phyloP scores from a whole-genome alignment of 441 rosid genomes.

The Syzygium syzygioides region DNA sequence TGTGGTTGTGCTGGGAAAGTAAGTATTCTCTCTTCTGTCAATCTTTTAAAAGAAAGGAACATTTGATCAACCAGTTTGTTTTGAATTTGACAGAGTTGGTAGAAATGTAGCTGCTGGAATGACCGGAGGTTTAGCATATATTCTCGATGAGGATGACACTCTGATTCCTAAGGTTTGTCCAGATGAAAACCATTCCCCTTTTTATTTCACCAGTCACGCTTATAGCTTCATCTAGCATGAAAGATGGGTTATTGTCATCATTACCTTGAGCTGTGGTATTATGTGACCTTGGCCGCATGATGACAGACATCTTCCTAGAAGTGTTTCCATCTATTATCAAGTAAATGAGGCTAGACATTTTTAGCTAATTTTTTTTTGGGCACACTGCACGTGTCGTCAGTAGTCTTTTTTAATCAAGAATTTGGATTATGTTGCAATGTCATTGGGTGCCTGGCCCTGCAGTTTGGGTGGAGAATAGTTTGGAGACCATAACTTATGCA shows the following conservation, averaged over 20 bases:
- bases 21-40: slow-evolving; percentile 25
- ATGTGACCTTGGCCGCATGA: neutral
- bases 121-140: slow-evolving; percentile 96
- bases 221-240: neutral
- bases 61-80: neutral
- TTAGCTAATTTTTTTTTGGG: neutral
- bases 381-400: neutral
- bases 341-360: neutral
- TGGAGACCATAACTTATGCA: neutral
- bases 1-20: slow-evolving; percentile 95
- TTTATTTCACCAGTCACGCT: neutral
- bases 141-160: slow-evolving; percentile 84
- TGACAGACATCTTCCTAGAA: neutral
- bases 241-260: neutral
- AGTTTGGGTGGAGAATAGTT: neutral
- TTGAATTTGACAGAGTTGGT: slow-evolving; percentile 67
- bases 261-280: neutral
- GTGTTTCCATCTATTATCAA: neutral
- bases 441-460: neutral
- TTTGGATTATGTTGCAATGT: neutral
- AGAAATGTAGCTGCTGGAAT: slow-evolving; percentile 98
- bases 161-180: slow-evolving; percentile 76
- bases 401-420: neutral
- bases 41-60: neutral
- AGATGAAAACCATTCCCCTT: neutral